Evolutionary conservation across 331 rosid genomes (phyloP).

Genomic region (Cydonia oblonga): DNA sequence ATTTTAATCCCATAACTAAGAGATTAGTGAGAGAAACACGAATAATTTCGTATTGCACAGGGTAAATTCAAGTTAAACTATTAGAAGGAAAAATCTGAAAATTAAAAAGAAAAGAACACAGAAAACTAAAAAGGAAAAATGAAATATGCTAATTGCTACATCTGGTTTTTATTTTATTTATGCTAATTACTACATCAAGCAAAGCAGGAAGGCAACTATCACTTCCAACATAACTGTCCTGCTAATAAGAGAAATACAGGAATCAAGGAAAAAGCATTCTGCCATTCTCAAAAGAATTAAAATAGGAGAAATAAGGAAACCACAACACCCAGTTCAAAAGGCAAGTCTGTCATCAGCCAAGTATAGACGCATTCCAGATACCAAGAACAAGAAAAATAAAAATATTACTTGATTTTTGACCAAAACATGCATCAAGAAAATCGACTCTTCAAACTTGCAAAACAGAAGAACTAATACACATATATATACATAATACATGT

Average conservation of each 20-base stretch:
- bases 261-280: not conserved
- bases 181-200: conserved; percentile 9
- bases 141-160: not conserved
- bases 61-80: not conserved
- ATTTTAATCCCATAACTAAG: not conserved
- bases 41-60: not conserved
- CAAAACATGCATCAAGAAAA: not conserved
- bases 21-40: not conserved
- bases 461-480: not conserved
- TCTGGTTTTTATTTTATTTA: not conserved
- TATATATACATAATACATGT: no score
- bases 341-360: conserved; percentile 37
- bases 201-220: conserved; percentile 15
- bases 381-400: not conserved
- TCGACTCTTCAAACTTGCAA: not conserved
- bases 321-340: conserved; percentile 34
- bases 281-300: conserved; percentile 7
- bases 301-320: conserved; percentile 26
- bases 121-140: not conserved
- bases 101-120: not conserved
- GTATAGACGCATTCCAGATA: conserved; percentile 16
- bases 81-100: not conserved
- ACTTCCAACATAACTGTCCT: conserved; percentile 16
- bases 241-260: conserved; percentile 26
- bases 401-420: not conserved